A percentile compares a stretch with the other conserved stretches of the same genome.
Conservation (phyloP, 2,329 filamentous ascomycete genomes). For the Neophaeococcomyces mojaviensis region DNA sequence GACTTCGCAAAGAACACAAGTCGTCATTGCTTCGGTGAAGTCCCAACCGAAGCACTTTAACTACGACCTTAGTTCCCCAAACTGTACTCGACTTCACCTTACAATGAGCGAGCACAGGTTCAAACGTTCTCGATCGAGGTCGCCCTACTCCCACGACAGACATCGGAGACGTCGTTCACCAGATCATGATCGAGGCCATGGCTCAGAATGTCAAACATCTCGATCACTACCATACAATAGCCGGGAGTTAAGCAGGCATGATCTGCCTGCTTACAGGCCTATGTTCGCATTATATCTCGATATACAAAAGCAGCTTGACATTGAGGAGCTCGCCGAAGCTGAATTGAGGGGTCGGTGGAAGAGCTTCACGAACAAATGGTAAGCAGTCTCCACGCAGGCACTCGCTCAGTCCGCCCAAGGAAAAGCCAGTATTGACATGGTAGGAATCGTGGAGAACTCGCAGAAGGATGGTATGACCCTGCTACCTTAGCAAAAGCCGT, state of each 20-base stretch:
- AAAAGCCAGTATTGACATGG: conserved; percentile 17
- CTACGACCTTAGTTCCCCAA: neutral
- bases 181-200: conserved; percentile 10
- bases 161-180: conserved; percentile 7
- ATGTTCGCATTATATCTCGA: conserved; percentile 80
- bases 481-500: conserved; percentile 52
- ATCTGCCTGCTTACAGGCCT: conserved; percentile 58
- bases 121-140: conserved; percentile 10
- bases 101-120: neutral
- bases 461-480: conserved; percentile 90
- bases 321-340: conserved; percentile 62
- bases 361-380: conserved; percentile 85
- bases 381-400: conserved; percentile 29
- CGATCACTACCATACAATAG: conserved; percentile 57
- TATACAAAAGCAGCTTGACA: conserved; percentile 70
- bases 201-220: neutral
- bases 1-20: too few species aligned
- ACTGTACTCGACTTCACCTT: neutral
- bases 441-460: conserved; percentile 77
- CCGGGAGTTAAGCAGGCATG: conserved; percentile 58
- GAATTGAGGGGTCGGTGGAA: conserved; percentile 84
- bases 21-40: neutral
- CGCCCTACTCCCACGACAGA: conserved; percentile 12
- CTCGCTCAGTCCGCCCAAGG: neutral
- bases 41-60: neutral